Evolutionary conservation across 2,329 filamentous ascomycete species (phyloP).

Genomic region (Calonectria hawksworthii): DNA sequence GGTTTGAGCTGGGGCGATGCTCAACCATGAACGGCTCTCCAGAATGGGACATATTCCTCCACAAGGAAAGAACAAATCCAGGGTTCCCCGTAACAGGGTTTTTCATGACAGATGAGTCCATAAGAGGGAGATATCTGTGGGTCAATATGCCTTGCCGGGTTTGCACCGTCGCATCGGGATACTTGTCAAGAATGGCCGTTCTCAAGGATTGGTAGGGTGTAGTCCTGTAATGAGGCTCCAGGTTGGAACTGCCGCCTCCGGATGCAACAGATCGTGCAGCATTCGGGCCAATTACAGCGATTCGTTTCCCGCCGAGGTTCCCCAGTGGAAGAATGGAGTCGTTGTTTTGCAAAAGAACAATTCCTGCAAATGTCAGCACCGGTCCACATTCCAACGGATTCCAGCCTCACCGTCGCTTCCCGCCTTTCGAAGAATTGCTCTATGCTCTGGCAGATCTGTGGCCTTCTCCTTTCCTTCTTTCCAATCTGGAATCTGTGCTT

Average conservation of each 20-base stretch:
- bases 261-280: slow-evolving; percentile 24
- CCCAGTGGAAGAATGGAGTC: slow-evolving; percentile 12
- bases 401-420: slow-evolving; percentile 26
- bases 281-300: slow-evolving; percentile 31
- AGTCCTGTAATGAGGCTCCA: slow-evolving; percentile 31
- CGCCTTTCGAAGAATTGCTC: slow-evolving; percentile 28
- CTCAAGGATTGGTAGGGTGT: slow-evolving; percentile 30
- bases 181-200: not conserved
- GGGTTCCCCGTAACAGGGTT: slow-evolving; percentile 27
- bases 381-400: not conserved
- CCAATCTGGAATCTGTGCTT: slow-evolving; percentile 29
- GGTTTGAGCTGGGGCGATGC: slow-evolving; percentile 30
- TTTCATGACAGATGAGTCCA: slow-evolving; percentile 26
- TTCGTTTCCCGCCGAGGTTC: not conserved
- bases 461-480: slow-evolving; percentile 27
- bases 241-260: slow-evolving; percentile 32
- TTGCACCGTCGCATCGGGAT: slow-evolving; percentile 19
- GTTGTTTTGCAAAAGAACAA: slow-evolving; percentile 32
- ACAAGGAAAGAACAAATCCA: slow-evolving; percentile 26
- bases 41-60: slow-evolving; percentile 28
- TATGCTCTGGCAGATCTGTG: slow-evolving; percentile 29
- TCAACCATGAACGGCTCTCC: slow-evolving; percentile 32
- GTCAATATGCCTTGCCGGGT: slow-evolving; percentile 27
- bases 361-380: slow-evolving; percentile 1
- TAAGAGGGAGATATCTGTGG: slow-evolving; percentile 28